Evolutionary conservation across 331 rosid genomes (phyloP).

Genomic region (Malus hybrid): DNA sequence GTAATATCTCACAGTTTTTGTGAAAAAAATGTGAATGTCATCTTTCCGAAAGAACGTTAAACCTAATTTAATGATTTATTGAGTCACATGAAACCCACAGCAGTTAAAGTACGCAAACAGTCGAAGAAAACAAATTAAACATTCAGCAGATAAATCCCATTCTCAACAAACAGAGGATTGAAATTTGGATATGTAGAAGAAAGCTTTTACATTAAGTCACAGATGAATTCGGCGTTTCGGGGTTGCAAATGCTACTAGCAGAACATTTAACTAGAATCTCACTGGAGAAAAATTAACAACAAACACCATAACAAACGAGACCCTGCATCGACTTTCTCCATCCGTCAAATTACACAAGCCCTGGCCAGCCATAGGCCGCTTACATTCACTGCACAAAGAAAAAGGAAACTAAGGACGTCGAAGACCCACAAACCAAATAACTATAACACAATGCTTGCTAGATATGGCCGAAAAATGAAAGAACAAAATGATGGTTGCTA

Average conservation of each 20-base stretch:
- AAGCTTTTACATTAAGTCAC: slow-evolving; percentile 1
- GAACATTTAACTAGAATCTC: slow-evolving; percentile 9
- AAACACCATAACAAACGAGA: background rate
- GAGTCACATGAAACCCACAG: no score
- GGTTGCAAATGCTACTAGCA: background rate
- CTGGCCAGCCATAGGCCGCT: background rate
- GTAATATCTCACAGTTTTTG: no score
- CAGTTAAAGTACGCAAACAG: no score
- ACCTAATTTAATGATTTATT: no score
- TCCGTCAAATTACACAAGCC: slow-evolving; percentile 10
- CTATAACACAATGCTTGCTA: background rate
- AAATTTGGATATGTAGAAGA: background rate
- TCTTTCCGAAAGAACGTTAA: no score
- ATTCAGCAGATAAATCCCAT: background rate
- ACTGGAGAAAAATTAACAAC: background rate
- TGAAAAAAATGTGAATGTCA: no score
- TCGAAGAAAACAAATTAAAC: background rate
- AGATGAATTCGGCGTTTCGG: background rate
- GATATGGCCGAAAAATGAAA: background rate
- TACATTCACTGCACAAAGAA: slow-evolving; percentile 11
- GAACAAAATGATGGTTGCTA: background rate
- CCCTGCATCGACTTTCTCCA: slow-evolving; percentile 4
- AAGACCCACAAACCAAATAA: background rate
- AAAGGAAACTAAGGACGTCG: background rate
- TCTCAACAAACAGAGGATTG: background rate